Evolutionary conservation across 169 alveolate species (phyloP).

Genomic region (Eimeria sp.): DNA sequence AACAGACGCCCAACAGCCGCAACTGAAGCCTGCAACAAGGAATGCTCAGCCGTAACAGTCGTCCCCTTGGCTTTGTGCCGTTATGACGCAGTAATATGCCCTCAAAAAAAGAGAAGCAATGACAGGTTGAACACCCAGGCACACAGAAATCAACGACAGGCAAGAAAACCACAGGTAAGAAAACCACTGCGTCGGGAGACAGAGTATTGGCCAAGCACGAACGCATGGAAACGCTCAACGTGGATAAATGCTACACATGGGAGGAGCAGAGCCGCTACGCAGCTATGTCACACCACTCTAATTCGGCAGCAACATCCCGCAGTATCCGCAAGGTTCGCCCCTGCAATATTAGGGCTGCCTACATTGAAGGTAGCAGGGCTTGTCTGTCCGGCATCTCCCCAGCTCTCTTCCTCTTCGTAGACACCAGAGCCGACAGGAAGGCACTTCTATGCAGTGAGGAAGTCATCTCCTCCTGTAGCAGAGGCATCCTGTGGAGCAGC

Average conservation of each 20-base stretch:
- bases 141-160: not conserved
- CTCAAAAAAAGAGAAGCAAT: not conserved
- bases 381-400: constrained; percentile 39
- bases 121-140: not conserved
- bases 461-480: constrained; percentile 60
- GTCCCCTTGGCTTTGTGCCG: not conserved
- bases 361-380: constrained; percentile 67
- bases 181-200: not conserved
- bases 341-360: not conserved
- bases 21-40: constrained; percentile 26
- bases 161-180: not conserved
- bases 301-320: not conserved
- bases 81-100: not conserved
- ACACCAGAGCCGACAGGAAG: constrained; percentile 59
- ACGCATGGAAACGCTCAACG: not conserved
- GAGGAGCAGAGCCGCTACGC: not conserved
- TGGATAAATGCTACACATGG: not conserved
- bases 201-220: not conserved
- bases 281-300: not conserved
- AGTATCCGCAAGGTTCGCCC: not conserved
- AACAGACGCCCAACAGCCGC: constrained; percentile 62
- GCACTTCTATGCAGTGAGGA: constrained; percentile 57
- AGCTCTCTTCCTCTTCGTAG: constrained; percentile 36
- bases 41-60: not conserved
- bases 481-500: constrained; percentile 42